Conservation (phyloP, 208 protist genomes). For the Endotrypanum monterogeii region DNA sequence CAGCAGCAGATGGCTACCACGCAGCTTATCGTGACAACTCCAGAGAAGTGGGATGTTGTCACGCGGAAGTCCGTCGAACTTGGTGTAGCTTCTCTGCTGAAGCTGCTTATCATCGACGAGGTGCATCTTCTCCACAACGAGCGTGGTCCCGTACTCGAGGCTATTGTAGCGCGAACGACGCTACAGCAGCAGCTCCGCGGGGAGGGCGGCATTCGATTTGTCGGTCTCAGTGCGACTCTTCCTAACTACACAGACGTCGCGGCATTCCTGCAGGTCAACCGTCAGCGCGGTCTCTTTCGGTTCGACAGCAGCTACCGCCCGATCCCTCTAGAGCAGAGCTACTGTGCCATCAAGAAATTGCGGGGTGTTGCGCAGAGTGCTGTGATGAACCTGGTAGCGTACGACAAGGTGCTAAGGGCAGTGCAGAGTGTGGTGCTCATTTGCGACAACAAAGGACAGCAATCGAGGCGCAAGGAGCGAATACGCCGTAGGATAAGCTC, state of each 20-base stretch:
- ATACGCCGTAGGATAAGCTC: constrained; percentile 95
- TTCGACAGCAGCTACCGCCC: constrained; percentile 97
- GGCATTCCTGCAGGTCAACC: constrained; percentile 96
- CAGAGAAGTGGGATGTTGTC: constrained; percentile 99
- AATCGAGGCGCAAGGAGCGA: constrained; percentile 98
- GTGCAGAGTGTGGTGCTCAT: constrained; percentile 90
- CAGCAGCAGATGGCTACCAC: constrained; percentile 97
- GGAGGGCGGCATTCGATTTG: constrained; percentile 93
- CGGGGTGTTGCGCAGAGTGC: constrained; percentile 94
- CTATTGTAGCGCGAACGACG: constrained; percentile 97
- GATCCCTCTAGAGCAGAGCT: constrained; percentile 98
- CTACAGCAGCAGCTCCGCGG: constrained; percentile 81
- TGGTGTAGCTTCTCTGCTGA: constrained; percentile 77
- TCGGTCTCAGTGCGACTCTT: constrained; percentile 99
- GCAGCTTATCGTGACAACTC: constrained; percentile 99
- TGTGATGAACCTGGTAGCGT: constrained; percentile 98
- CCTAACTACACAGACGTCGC: constrained; percentile 99
- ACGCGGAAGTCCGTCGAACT: constrained; percentile 98
- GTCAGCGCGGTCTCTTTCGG: constrained; percentile 93
- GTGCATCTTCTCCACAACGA: constrained; percentile 99
- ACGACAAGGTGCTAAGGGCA: constrained; percentile 96
- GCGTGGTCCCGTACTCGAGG: constrained; percentile 99
- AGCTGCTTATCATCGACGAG: constrained; percentile 97
- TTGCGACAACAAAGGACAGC: too few species aligned
- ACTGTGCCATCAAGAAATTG: constrained; percentile 97